Conservation (phyloP, 805 yeast genomes). For the Kuraishia molischiana region DNA sequence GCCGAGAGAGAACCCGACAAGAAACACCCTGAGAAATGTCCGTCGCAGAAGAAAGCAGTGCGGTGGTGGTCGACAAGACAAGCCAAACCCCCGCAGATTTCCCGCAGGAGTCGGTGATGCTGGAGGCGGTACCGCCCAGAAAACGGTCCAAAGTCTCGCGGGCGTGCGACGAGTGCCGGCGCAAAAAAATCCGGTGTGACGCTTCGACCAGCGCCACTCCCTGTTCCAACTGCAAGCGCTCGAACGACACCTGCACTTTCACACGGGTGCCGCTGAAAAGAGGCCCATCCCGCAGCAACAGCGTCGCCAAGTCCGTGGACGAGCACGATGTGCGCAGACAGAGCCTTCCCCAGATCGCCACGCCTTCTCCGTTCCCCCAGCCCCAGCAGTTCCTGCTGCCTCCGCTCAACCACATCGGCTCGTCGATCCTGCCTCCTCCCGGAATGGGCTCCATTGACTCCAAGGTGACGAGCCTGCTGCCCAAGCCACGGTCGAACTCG, state of each 20-base stretch:
- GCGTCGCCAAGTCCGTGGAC: neutral
- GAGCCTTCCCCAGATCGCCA: neutral
- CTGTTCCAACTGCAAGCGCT: conserved; percentile 56
- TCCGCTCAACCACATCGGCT: conserved; percentile 1
- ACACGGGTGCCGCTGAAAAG: conserved; percentile 66
- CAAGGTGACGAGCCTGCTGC: neutral
- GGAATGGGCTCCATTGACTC: neutral
- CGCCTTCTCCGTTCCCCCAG: neutral
- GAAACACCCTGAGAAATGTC: too few species aligned
- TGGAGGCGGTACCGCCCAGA: conserved; percentile 12
- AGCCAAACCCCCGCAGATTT: too few species aligned
- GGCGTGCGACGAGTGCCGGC: conserved; percentile 75
- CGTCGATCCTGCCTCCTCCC: neutral
- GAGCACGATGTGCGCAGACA: neutral
- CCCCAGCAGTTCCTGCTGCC: neutral
- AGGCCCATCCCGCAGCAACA: conserved; percentile 71
- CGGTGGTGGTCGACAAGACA: too few species aligned
- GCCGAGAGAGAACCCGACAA: too few species aligned
- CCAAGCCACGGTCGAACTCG: neutral
- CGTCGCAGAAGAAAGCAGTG: too few species aligned
- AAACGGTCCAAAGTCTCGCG: conserved; percentile 67
- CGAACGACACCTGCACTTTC: conserved; percentile 54
- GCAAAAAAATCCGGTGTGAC: conserved; percentile 65
- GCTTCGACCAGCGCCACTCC: conserved; percentile 41
- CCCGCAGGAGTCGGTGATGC: too few species aligned